A percentile compares a stretch with the other conserved stretches of the same genome.
These are phyloP conservation scores for Phaseolus lunatus DNA, from an alignment of 306 rosid species.

Conservation along the genomic window DNA sequence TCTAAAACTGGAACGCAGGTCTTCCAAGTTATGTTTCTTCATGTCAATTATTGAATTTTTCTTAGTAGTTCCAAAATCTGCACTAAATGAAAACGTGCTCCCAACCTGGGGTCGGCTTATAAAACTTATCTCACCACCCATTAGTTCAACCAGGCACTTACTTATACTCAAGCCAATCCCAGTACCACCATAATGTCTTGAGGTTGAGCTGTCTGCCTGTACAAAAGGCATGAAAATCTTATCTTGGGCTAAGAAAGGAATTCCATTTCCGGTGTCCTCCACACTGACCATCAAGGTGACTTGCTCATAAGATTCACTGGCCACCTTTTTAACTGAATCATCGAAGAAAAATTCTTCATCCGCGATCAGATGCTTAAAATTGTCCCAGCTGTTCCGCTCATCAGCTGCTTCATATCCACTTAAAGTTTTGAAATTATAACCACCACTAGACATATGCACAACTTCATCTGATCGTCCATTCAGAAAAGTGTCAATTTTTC, in stretches of 20 bases:
- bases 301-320: slow-evolving; percentile 61
- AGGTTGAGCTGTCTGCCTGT: slow-evolving; percentile 99
- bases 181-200: slow-evolving; percentile 95
- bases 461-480: slow-evolving; percentile 71
- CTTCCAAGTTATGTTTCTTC: slow-evolving; percentile 79
- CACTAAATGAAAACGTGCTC: slow-evolving; percentile 92
- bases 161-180: slow-evolving; percentile 99
- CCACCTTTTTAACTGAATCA: slow-evolving; percentile 48
- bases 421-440: slow-evolving; percentile 69
- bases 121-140: slow-evolving; percentile 92
- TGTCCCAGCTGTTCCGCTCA: slow-evolving; percentile 87
- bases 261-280: slow-evolving; percentile 97
- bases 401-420: slow-evolving; percentile 95
- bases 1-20: slow-evolving; percentile 77
- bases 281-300: slow-evolving; percentile 84
- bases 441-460: slow-evolving; percentile 52
- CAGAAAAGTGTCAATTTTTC: slow-evolving; percentile 54
- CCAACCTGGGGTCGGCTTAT: slow-evolving; percentile 82
- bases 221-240: slow-evolving; percentile 93
- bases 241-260: slow-evolving; percentile 85
- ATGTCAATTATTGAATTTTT: slow-evolving; percentile 54
- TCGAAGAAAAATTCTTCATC: slow-evolving; percentile 69
- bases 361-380: slow-evolving; percentile 67
- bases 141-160: slow-evolving; percentile 91
- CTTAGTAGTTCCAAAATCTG: slow-evolving; percentile 67